Percentiles rank a stretch among this genome's conserved stretches.
Conservation (phyloP, 2,329 filamentous ascomycete species). For the Colletotrichum lini region DNA sequence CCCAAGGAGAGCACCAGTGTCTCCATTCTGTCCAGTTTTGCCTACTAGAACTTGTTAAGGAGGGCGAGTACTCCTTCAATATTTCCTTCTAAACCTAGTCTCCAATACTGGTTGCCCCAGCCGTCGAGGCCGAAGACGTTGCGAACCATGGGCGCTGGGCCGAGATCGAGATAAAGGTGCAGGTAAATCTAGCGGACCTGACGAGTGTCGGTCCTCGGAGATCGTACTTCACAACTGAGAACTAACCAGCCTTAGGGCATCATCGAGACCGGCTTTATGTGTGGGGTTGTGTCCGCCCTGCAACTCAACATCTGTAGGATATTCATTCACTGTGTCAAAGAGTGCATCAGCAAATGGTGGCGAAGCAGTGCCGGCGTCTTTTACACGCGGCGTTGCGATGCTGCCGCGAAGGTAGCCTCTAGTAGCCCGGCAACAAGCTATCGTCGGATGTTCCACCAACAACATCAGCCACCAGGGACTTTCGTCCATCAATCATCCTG, state of each 20-base stretch:
- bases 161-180: neutral
- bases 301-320: too few relatives aligned
- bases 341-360: neutral
- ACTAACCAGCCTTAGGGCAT: neutral
- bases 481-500: too few relatives aligned
- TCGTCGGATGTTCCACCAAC: too few relatives aligned
- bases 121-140: neutral
- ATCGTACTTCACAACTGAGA: neutral
- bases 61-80: neutral
- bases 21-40: neutral
- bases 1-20: neutral
- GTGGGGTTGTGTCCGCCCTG: constrained; percentile 3
- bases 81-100: neutral
- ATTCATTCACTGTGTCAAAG: neutral
- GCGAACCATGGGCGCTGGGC: neutral
- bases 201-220: neutral
- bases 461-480: neutral
- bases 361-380: constrained; percentile 1
- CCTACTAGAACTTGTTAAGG: neutral
- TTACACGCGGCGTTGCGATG: neutral
- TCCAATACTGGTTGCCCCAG: neutral
- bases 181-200: neutral
- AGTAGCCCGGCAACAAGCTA: neutral
- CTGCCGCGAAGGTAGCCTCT: constrained; percentile 3
- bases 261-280: neutral